phyloP scores from a whole-genome alignment of 108 stramenopile genomes.

The Skeletonema menzelii region DNA sequence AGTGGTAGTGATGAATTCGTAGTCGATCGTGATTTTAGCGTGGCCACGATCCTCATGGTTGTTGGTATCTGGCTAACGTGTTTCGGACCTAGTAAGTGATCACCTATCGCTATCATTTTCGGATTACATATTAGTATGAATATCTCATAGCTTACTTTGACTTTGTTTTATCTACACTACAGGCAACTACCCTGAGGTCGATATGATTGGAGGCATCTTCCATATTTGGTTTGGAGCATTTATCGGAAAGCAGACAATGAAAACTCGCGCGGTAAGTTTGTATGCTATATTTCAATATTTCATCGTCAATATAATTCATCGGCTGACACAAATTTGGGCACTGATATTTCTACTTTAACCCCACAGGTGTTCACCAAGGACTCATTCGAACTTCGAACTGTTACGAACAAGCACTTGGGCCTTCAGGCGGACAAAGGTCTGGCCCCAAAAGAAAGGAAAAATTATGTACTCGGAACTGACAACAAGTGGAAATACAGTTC shows the following conservation, averaged over 20 bases:
- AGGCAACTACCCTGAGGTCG: slow-evolving; percentile 18
- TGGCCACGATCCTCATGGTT: slow-evolving; percentile 27
- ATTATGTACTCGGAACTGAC: slow-evolving; percentile 44
- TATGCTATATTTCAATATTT: neutral
- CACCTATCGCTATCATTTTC: neutral
- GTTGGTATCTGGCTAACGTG: slow-evolving; percentile 40
- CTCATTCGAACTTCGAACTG: slow-evolving; percentile 38
- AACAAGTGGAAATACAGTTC: slow-evolving; percentile 39
- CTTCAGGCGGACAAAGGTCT: slow-evolving; percentile 31
- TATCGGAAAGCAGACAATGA: slow-evolving; percentile 49
- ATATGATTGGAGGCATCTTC: slow-evolving; percentile 37
- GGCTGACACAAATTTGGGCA: neutral
- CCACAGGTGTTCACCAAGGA: slow-evolving; percentile 3
- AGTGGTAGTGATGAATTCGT: slow-evolving; percentile 25
- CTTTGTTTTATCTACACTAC: neutral
- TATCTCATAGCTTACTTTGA: neutral
- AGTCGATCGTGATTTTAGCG: slow-evolving; percentile 42
- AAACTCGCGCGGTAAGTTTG: slow-evolving; percentile 35
- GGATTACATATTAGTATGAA: neutral
- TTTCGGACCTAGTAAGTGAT: slow-evolving; percentile 40
- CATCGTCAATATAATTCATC: neutral
- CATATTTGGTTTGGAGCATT: slow-evolving; percentile 45
- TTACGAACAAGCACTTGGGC: slow-evolving; percentile 40
- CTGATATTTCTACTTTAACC: neutral
- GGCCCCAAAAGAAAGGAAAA: slow-evolving; percentile 31